Percentiles rank a stretch among this genome's conserved stretches.
phyloP scores from a whole-genome alignment of 1,139 yeast species.

The Arxiozyma slooffiae region DNA sequence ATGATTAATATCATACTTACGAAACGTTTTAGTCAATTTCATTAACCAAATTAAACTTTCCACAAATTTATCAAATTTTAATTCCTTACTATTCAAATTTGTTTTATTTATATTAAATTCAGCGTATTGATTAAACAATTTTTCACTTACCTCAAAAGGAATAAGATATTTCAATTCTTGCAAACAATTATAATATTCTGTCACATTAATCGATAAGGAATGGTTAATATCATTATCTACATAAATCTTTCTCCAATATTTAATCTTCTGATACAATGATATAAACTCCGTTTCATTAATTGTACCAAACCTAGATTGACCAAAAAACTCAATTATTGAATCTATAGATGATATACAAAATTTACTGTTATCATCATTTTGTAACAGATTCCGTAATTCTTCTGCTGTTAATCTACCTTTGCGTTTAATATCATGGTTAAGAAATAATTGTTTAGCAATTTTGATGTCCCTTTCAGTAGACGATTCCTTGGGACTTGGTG shows the following conservation, averaged over 20 bases:
- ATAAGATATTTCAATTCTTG: conserved; percentile 29
- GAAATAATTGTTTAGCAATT: conserved; percentile 25
- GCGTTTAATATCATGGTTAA: conserved; percentile 26
- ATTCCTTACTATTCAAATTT: conserved; percentile 39
- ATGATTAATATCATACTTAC: conserved; percentile 63
- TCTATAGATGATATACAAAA: conserved; percentile 29
- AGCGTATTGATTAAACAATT: conserved; percentile 29
- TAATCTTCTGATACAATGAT: conserved; percentile 28
- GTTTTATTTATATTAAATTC: conserved; percentile 22
- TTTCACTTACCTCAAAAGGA: conserved; percentile 30
- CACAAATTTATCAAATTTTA: conserved; percentile 75
- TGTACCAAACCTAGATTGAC: conserved; percentile 30
- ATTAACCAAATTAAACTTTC: conserved; percentile 70
- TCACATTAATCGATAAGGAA: conserved; percentile 25
- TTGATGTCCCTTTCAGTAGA: conserved; percentile 16
- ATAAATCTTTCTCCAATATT: conserved; percentile 30
- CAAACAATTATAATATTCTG: conserved; percentile 29
- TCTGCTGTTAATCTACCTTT: conserved; percentile 28
- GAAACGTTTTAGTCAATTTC: conserved; percentile 68
- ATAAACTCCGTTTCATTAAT: conserved; percentile 27
- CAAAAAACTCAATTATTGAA: conserved; percentile 29
- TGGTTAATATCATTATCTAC: conserved; percentile 32
- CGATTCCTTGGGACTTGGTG: conserved; percentile 4
- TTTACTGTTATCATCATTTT: conserved; percentile 29
- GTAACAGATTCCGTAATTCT: conserved; percentile 29